phyloP scores from a whole-genome alignment of 306 rosid species.

The Cucumis hystrix region DNA sequence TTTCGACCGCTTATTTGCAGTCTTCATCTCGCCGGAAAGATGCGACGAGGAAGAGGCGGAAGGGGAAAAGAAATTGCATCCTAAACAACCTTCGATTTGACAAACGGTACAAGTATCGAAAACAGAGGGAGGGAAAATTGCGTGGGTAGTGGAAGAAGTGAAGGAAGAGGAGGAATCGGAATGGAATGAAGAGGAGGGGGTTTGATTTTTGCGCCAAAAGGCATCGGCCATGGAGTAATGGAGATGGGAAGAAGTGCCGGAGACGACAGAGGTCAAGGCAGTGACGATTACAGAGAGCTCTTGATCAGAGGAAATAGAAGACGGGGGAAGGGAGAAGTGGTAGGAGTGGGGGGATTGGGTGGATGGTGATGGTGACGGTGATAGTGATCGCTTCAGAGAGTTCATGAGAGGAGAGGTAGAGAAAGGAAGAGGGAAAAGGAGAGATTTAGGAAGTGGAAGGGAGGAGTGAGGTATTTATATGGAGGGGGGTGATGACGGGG shows the following conservation, averaged over 20 bases:
- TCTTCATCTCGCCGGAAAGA: background rate
- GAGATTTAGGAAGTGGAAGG: background rate
- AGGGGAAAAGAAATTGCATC: constrained; percentile 37
- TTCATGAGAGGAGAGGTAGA: background rate
- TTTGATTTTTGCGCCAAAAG: background rate
- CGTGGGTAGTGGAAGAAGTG: background rate
- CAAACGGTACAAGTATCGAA: constrained; percentile 44
- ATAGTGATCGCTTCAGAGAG: background rate
- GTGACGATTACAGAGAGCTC: constrained; percentile 60
- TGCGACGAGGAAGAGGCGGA: constrained; percentile 8
- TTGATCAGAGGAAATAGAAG: constrained; percentile 34
- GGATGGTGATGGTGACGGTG: background rate
- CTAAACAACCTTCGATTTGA: constrained; percentile 45
- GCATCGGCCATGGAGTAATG: background rate
- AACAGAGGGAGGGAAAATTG: background rate
- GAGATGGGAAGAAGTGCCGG: constrained; percentile 25
- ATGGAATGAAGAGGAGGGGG: background rate
- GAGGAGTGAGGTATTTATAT: background rate
- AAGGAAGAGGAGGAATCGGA: background rate
- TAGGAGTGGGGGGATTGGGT: background rate
- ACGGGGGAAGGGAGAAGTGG: background rate
- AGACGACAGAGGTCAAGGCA: constrained; percentile 48
- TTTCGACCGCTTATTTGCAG: constrained; percentile 30
- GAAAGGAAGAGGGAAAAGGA: background rate
- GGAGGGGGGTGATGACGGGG: background rate